Evolutionary conservation across 768 basidiomycete species (phyloP), one percentile per base, ranked within the genome.

Genomic region (Termitomyces sp.): DNA sequence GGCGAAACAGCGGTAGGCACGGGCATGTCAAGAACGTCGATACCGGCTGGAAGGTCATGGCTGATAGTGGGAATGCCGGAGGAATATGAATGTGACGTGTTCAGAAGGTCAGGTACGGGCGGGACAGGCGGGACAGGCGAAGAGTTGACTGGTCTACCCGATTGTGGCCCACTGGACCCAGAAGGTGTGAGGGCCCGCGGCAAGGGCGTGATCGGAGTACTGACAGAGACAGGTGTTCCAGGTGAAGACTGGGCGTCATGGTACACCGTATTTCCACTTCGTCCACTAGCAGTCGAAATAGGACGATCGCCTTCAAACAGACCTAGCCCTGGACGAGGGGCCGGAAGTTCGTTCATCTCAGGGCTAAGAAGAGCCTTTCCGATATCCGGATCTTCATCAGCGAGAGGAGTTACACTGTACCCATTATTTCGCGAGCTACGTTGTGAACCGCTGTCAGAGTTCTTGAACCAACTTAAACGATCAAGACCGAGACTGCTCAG

Each of bases 221-320:
- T 67, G 6, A 18, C 36, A 14, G 57, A 58, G 22, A 72, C 64
- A 6, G 77, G 77, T 8, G 76, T 78, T 42, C 69, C 70, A 22
- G 82, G 79, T 16, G 83, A 82, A 0, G 85, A 86, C 4, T 69
- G 57, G 0, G 88, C 87, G 64, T 89, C 87, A 59, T 84, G 83
- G 62, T 84, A 89, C 3, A 86, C 63, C 0, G 86, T 87, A 32
- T 73, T 78, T 4, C 72, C 79, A 53, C 86, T 88, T 57, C 71
- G 74, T 20, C 72, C 76, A 55, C 87, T 89, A 39, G 82, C 71
- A 47, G 74, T 74, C 0, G 89, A 89, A 32, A 80, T 68, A 0
- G 88, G 88, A 4, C 88, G 79, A 4, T 70, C 68, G 7, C 76
- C 78, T 30, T 78, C 76, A 8, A 69, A 59, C 12, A 76, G 62